Conservation (phyloP, 768 basidiomycete genomes). For the Butyriboletus loyo region DNA sequence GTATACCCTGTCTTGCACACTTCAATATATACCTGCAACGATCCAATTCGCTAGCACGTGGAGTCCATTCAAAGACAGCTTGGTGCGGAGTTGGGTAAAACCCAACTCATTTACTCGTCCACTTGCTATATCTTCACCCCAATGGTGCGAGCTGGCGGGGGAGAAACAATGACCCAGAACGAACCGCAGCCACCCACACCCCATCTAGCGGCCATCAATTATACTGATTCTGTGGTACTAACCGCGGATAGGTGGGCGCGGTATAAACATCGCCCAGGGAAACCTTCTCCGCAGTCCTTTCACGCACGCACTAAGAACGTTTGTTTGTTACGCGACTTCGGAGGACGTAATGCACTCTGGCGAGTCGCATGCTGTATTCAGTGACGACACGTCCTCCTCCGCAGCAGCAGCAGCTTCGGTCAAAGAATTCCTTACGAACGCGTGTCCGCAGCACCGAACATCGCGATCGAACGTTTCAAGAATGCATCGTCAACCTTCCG, state of each 20-base stretch:
- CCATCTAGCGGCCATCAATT: background rate
- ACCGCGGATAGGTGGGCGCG: background rate
- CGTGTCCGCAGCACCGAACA: constrained; percentile 1
- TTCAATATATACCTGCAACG: background rate
- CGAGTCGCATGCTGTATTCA: background rate
- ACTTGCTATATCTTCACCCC: no score
- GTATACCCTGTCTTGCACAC: no score
- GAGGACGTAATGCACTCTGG: background rate
- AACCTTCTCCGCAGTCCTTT: constrained; percentile 7
- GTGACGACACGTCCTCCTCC: background rate
- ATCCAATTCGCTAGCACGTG: background rate
- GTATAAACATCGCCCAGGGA: background rate
- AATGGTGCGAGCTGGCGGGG: no score
- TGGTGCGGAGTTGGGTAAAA: no score
- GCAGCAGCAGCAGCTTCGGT: constrained; percentile 2
- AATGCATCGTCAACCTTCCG: no score
- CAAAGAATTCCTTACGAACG: background rate
- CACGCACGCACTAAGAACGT: background rate
- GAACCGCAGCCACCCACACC: background rate
- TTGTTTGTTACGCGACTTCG: background rate
- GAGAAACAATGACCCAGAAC: background rate
- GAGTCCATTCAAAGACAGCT: background rate
- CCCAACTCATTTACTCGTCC: no score
- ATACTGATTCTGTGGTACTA: background rate
- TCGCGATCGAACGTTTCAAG: background rate